phyloP scores from a whole-genome alignment of 768 basidiomycete genomes.

The Pisolithus marmoratus region DNA sequence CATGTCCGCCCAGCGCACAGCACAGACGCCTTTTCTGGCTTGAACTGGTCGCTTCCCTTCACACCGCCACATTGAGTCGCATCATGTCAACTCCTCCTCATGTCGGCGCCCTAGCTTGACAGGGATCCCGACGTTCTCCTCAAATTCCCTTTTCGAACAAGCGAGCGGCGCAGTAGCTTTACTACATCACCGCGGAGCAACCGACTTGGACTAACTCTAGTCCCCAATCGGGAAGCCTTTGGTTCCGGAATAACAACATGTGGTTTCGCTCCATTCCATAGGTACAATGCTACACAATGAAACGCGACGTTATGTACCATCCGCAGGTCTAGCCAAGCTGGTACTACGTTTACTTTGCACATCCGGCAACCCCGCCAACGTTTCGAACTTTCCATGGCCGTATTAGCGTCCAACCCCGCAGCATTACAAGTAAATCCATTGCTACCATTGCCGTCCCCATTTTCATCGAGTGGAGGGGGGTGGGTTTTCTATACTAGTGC shows the following conservation, averaged over 20 bases:
- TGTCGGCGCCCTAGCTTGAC: no score
- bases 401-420: not conserved
- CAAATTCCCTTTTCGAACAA: no score
- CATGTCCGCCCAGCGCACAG: conserved; percentile 25
- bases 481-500: not conserved
- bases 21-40: conserved; percentile 6
- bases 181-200: not conserved
- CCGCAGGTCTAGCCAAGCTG: not conserved
- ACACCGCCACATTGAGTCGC: no score
- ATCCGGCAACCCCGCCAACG: not conserved
- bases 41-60: no score
- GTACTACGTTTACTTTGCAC: not conserved
- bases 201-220: not conserved
- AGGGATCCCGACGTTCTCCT: no score
- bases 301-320: not conserved
- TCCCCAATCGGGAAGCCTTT: not conserved
- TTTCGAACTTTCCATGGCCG: not conserved
- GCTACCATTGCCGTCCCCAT: not conserved
- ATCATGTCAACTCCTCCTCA: no score
- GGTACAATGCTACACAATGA: not conserved
- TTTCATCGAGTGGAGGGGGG: not conserved
- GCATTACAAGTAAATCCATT: not conserved
- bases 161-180: not conserved
- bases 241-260: not conserved
- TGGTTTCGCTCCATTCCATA: not conserved